Percentiles rank a stretch among this genome's conserved stretches.
Conservation (phyloP, 768 basidiomycete genomes). For the Pisolithus sp. region DNA sequence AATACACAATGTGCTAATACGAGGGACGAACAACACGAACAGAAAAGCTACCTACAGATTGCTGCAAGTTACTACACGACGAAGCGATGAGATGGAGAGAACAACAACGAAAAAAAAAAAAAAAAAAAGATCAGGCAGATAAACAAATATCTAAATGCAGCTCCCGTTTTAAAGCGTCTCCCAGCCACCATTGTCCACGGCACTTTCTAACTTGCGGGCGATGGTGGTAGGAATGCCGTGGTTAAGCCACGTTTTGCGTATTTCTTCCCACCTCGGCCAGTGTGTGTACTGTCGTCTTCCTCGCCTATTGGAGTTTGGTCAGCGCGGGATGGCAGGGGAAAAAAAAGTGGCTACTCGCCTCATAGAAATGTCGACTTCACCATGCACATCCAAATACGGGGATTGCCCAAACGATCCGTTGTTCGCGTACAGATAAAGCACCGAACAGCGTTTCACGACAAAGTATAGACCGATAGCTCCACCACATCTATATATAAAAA, state of each 20-base stretch:
- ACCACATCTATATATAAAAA: constrained; percentile 58
- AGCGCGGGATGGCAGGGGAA: background rate
- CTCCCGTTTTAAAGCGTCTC: constrained; percentile 56
- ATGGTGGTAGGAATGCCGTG: constrained; percentile 88
- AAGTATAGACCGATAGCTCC: constrained; percentile 87
- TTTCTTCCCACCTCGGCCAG: constrained; percentile 80
- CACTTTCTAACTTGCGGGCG: constrained; percentile 82
- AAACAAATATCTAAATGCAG: background rate
- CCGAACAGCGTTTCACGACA: constrained; percentile 84
- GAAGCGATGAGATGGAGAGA: too few relatives aligned
- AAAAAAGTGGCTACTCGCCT: constrained; percentile 43
- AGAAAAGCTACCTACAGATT: too few relatives aligned
- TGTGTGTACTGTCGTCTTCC: constrained; percentile 88
- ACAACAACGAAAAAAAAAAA: too few relatives aligned
- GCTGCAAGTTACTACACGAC: too few relatives aligned
- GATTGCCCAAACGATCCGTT: constrained; percentile 86
- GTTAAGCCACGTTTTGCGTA: constrained; percentile 84
- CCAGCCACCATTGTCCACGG: constrained; percentile 91
- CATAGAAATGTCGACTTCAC: constrained; percentile 89
- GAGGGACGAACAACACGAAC: background rate
- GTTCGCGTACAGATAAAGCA: constrained; percentile 82
- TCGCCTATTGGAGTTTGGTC: constrained; percentile 41
- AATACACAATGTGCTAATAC: background rate
- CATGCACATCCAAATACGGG: constrained; percentile 91
- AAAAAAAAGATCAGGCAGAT: background rate